These are phyloP conservation scores for Aspergillus texensis DNA, from an alignment of 2,329 filamentous ascomycete species.

Conservation along the genomic window DNA sequence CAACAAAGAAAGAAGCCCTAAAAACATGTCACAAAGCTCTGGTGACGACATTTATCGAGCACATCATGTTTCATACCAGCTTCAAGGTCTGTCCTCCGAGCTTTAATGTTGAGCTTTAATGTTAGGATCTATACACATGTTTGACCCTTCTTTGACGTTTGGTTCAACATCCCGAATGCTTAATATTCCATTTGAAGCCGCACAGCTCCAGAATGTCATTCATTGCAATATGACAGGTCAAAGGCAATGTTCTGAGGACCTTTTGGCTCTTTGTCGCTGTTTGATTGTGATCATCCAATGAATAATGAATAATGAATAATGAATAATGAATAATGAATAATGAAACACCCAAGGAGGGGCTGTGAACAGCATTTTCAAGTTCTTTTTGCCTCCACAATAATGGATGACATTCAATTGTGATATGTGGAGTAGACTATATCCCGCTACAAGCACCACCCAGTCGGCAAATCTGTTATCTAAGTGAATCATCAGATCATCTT, in stretches of 20 bases:
- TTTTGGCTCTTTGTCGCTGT: neutral
- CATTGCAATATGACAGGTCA: neutral
- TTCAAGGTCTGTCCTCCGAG: no score
- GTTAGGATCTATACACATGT: neutral
- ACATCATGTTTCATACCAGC: neutral
- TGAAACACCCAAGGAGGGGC: neutral
- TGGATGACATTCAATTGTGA: neutral
- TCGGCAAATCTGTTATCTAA: neutral
- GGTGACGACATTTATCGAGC: neutral
- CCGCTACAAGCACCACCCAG: neutral
- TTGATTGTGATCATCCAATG: neutral
- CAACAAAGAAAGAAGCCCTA: constrained; percentile 4
- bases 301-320: neutral
- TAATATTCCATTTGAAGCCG: no score
- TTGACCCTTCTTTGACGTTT: neutral
- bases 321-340: neutral
- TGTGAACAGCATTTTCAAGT: neutral
- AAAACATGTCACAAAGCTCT: neutral
- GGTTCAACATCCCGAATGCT: no score
- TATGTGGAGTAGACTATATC: neutral
- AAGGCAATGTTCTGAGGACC: neutral
- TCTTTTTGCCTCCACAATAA: neutral
- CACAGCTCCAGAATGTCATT: neutral
- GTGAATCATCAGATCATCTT: neutral
- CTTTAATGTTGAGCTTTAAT: neutral